Evolutionary conservation across 2,329 filamentous ascomycete species (phyloP).

Genomic region (Apiospora kogelbergensis): DNA sequence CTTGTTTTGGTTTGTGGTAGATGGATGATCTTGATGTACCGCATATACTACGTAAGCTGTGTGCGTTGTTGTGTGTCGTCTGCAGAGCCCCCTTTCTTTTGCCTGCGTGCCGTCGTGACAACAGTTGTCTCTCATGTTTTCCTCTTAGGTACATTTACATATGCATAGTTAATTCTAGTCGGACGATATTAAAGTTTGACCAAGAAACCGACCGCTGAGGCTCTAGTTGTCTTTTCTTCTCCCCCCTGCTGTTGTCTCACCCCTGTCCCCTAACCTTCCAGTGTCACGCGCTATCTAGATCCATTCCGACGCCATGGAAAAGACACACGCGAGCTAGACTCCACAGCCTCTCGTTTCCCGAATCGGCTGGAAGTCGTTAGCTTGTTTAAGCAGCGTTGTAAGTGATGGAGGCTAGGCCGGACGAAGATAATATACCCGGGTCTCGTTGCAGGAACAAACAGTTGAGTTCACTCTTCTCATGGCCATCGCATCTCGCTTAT

Average conservation of each 20-base stretch:
- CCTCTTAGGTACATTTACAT: background rate
- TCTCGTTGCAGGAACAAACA: background rate
- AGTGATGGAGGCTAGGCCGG: background rate
- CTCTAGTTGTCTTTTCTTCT: background rate
- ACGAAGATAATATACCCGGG: background rate
- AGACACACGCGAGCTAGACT: background rate
- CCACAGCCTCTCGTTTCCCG: background rate
- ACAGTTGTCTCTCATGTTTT: too few relatives aligned
- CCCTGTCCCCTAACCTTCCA: background rate
- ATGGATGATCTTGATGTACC: background rate
- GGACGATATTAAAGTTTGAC: background rate
- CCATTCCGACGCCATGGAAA: background rate
- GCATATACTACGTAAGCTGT: background rate
- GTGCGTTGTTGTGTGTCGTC: too few relatives aligned
- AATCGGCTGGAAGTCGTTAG: background rate
- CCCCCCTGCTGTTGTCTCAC: too few relatives aligned
- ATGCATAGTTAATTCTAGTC: background rate
- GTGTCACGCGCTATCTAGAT: conserved; percentile 5
- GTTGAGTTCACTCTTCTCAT: background rate
- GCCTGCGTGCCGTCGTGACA: background rate
- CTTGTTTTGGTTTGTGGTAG: background rate
- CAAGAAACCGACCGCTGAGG: background rate
- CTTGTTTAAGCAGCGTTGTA: background rate
- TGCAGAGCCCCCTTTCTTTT: background rate
- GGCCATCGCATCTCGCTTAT: background rate